These are phyloP conservation scores for Brettanomyces bruxellensis DNA, from an alignment of 805 yeast genomes.

Conservation along the genomic window DNA sequence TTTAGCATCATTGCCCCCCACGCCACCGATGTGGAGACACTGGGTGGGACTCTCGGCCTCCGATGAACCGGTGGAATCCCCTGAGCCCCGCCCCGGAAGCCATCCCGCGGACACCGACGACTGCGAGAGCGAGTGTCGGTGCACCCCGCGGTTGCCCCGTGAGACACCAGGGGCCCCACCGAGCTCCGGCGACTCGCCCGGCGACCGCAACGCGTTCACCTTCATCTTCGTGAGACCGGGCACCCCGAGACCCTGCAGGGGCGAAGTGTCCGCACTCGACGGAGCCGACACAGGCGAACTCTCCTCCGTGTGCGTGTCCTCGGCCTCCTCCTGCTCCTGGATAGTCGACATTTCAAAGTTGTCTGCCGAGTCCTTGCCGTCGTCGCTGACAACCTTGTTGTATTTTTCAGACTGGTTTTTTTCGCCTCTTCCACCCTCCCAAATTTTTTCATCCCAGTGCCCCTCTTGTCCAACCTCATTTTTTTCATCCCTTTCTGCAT, in stretches of 20 bases:
- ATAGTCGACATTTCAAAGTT: slow-evolving; percentile 24
- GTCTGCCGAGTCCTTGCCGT: neutral
- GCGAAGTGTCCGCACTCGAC: neutral
- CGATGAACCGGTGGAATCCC: neutral
- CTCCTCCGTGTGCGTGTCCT: slow-evolving; percentile 10
- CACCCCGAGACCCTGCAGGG: neutral
- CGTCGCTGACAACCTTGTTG: too few relatives aligned
- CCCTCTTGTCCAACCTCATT: neutral
- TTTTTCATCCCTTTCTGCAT: too few relatives aligned
- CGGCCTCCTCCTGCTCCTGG: slow-evolving; percentile 24
- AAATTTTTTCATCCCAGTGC: neutral
- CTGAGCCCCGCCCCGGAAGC: neutral
- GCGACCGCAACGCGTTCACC: slow-evolving; percentile 10
- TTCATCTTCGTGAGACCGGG: slow-evolving; percentile 15
- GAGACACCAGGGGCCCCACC: neutral
- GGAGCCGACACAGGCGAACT: slow-evolving; percentile 3
- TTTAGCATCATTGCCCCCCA: neutral
- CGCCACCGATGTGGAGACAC: too few relatives aligned
- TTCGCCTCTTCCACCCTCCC: neutral
- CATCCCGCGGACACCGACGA: neutral
- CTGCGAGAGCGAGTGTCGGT: neutral
- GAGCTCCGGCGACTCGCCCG: neutral
- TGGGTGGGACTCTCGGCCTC: neutral
- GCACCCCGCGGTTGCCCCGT: neutral
- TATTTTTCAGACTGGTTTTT: neutral